Evolutionary conservation across 257 asterid species (phyloP).

Genomic region (Penstemon barbatus): DNA sequence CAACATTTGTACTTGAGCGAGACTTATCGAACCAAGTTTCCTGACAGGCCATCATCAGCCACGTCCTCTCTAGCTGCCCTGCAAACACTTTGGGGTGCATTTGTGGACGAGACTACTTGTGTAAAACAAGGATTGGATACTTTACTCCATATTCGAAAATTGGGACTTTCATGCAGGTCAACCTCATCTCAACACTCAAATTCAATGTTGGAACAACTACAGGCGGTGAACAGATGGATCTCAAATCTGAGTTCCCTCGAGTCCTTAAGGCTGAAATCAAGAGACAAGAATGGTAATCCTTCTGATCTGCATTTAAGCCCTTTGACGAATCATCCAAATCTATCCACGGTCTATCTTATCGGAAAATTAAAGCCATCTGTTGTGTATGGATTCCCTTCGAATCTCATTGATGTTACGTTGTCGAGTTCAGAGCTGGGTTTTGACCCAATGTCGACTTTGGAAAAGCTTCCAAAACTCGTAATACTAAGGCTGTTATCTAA

Average conservation of each 20-base stretch:
- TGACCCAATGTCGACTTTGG: constrained; percentile 30
- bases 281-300: constrained; percentile 21
- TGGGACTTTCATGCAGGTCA: constrained; percentile 33
- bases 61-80: constrained; percentile 20
- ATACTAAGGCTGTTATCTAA: constrained; percentile 24
- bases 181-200: neutral
- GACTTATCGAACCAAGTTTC: constrained; percentile 35
- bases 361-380: constrained; percentile 25
- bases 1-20: constrained; percentile 38
- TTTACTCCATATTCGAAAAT: constrained; percentile 19
- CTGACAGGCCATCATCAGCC: constrained; percentile 1
- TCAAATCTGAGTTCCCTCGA: constrained; percentile 16
- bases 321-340: constrained; percentile 9
- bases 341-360: constrained; percentile 32
- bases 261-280: constrained; percentile 33
- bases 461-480: constrained; percentile 21
- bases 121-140: constrained; percentile 26
- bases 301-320: constrained; percentile 14
- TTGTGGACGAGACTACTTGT: constrained; percentile 26
- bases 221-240: constrained; percentile 32
- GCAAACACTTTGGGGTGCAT: constrained; percentile 40
- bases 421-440: constrained; percentile 19
- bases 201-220: neutral
- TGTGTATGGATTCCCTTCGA: constrained; percentile 21
- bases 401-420: constrained; percentile 26